Conservation (phyloP, 2,329 filamentous ascomycete genomes). For the Trichoderma harzianum region DNA sequence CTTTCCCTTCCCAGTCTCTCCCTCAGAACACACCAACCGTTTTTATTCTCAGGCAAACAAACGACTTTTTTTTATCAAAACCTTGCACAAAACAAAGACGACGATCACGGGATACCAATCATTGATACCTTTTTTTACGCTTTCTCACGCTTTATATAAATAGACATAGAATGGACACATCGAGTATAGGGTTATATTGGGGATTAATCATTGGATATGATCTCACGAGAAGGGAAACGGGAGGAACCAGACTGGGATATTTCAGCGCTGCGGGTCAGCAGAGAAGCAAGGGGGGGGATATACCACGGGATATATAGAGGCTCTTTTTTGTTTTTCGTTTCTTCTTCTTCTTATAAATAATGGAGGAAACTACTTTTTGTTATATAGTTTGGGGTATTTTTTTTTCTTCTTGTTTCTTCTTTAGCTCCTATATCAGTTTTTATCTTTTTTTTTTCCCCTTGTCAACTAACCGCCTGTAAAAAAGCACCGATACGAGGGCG, state of each 20-base stretch:
- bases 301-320: conserved; percentile 15
- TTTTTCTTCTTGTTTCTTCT: not conserved
- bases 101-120: conserved; percentile 13
- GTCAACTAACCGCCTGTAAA: not conserved
- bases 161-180: conserved; percentile 15
- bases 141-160: conserved; percentile 15
- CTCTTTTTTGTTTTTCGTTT: not conserved
- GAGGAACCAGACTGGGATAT: not conserved
- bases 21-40: not conserved
- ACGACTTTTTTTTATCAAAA: not conserved
- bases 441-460: not conserved
- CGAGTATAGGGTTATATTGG: not conserved
- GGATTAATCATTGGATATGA: conserved; percentile 12
- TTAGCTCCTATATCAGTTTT: not conserved
- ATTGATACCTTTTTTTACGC: conserved; percentile 14
- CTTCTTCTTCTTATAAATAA: not conserved
- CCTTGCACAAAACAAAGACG: not conserved
- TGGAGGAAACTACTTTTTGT: not conserved
- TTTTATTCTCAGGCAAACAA: conserved; percentile 5
- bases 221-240: conserved; percentile 11
- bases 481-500: not conserved
- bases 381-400: not conserved
- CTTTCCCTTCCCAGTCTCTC: conserved; percentile 15
- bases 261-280: conserved; percentile 8
- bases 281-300: conserved; percentile 7